phyloP scores from a whole-genome alignment of 257 asterid genomes.

The Solanum sejunctum region DNA sequence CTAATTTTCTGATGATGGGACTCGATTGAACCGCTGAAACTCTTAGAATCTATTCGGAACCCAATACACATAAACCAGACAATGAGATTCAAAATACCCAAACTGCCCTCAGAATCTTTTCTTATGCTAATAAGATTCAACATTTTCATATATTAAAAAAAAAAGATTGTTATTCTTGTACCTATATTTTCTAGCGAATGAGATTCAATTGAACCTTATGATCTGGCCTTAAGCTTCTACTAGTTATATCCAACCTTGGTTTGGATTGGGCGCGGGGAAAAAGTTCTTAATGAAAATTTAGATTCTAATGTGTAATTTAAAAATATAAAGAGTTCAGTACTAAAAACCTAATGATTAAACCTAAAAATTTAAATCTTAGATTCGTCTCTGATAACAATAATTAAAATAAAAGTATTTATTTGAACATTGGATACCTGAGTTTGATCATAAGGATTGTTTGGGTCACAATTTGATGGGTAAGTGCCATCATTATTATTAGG shows the following conservation, averaged over 20 bases:
- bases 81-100: no score
- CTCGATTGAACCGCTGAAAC: not conserved
- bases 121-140: not conserved
- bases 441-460: constrained; percentile 38
- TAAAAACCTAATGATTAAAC: not conserved
- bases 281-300: not conserved
- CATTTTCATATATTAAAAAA: not conserved
- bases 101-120: no score
- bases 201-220: not conserved
- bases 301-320: not conserved
- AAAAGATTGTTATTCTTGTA: not conserved
- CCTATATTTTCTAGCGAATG: not conserved
- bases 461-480: constrained; percentile 68
- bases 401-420: not conserved
- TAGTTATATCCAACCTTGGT: not conserved
- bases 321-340: accelerated
- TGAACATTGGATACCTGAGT: constrained; percentile 29
- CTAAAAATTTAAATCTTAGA: accelerated
- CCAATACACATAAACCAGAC: no score
- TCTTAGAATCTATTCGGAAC: no score
- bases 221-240: accelerated
- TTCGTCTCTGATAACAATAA: accelerated
- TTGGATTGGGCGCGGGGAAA: not conserved
- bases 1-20: not conserved
- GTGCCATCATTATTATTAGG: constrained; percentile 58